Conservation (phyloP, 495 filamentous ascomycete genomes). For the Annulohypoxylon maeteangense region DNA sequence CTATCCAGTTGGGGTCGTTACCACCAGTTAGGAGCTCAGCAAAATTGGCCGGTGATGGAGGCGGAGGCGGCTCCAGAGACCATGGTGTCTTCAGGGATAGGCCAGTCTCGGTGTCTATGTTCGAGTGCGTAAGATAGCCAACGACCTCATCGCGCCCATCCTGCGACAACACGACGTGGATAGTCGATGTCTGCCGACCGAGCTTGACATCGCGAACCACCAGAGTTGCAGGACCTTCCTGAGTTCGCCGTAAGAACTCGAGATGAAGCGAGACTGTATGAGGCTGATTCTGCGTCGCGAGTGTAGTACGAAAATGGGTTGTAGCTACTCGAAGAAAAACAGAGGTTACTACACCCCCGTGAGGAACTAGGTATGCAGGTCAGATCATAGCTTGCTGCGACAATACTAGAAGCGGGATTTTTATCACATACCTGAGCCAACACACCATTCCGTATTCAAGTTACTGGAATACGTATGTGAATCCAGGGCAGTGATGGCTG, state of each 20-base stretch:
- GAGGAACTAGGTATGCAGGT: slow-evolving; percentile 66
- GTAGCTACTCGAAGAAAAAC: slow-evolving; percentile 68
- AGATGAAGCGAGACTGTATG: slow-evolving; percentile 72
- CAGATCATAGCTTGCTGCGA: background rate
- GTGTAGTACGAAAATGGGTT: slow-evolving; percentile 72
- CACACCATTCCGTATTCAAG: slow-evolving; percentile 75
- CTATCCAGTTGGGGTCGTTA: slow-evolving; percentile 58
- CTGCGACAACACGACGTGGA: slow-evolving; percentile 69
- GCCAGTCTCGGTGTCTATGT: slow-evolving; percentile 68
- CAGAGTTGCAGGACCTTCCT: slow-evolving; percentile 67
- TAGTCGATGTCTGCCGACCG: slow-evolving; percentile 73
- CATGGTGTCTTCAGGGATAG: slow-evolving; percentile 65
- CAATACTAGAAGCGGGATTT: background rate
- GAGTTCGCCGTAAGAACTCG: slow-evolving; percentile 76
- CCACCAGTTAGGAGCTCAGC: slow-evolving; percentile 48
- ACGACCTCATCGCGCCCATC: slow-evolving; percentile 68
- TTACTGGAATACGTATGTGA: slow-evolving; percentile 69
- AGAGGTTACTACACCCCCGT: slow-evolving; percentile 79
- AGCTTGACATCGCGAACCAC: slow-evolving; percentile 75
- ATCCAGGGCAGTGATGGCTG: slow-evolving; percentile 62
- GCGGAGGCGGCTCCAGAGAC: slow-evolving; percentile 53
- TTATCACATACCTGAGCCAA: slow-evolving; percentile 67
- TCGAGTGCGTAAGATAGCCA: slow-evolving; percentile 73
- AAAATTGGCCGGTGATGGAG: slow-evolving; percentile 56
- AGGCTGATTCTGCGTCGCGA: slow-evolving; percentile 69